Percentiles rank a stretch among this genome's conserved stretches.
phyloP scores from a whole-genome alignment of 1,284 basidiomycete species.

The Taiwanofungus camphoratus region DNA sequence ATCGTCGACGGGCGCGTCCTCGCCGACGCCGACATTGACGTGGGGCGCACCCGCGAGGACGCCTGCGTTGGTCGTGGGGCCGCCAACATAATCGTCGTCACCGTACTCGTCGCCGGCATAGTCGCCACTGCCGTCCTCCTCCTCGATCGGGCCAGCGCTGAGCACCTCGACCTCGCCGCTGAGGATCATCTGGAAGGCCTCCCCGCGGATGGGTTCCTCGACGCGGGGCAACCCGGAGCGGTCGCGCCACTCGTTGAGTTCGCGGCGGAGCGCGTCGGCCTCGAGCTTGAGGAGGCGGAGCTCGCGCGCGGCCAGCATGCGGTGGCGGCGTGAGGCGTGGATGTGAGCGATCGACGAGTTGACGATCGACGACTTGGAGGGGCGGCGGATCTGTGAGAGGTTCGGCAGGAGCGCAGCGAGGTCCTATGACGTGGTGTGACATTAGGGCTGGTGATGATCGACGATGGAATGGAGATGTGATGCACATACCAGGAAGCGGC shows the following conservation, averaged over 20 bases:
- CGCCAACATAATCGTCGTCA: constrained; percentile 20
- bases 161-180: constrained; percentile 65
- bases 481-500: constrained; percentile 76
- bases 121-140: constrained; percentile 43
- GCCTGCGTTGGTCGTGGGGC: constrained; percentile 7
- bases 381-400: constrained; percentile 83
- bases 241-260: constrained; percentile 85
- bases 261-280: constrained; percentile 73
- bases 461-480: constrained; percentile 1
- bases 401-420: constrained; percentile 87
- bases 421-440: constrained; percentile 43
- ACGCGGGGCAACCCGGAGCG: constrained; percentile 61
- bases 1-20: constrained; percentile 19
- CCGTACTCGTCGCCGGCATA: constrained; percentile 32
- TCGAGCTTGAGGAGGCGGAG: constrained; percentile 72
- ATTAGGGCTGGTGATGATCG: constrained; percentile 6
- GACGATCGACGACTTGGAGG: constrained; percentile 92
- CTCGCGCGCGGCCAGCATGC: constrained; percentile 71
- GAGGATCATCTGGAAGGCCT: constrained; percentile 65
- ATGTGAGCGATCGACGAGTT: constrained; percentile 87
- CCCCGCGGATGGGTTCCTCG: constrained; percentile 62
- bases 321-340: constrained; percentile 74
- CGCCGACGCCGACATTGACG: constrained; percentile 12
- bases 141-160: constrained; percentile 43
- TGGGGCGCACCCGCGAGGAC: constrained; percentile 7